Percentiles rank a stretch among this genome's conserved stretches.
Evolutionary conservation across 495 filamentous ascomycete species (phyloP).

Genomic region (Neurospora tetrasperma): DNA sequence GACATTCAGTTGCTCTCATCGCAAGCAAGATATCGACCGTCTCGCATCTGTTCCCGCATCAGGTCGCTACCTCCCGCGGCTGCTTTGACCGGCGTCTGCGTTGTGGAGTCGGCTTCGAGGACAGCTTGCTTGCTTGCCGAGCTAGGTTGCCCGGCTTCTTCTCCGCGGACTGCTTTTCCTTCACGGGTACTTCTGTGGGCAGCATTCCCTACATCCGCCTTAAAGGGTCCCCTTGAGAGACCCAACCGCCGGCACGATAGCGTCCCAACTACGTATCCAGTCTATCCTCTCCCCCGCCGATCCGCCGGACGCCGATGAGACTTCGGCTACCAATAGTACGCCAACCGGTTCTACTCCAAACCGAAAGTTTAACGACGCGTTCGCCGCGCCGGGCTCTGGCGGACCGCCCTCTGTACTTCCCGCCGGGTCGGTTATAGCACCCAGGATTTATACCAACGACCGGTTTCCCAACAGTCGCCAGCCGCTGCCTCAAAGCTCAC

Average conservation of each 20-base stretch:
- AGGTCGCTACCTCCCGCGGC: slow-evolving; percentile 14
- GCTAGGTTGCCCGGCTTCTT: background rate
- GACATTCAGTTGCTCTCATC: slow-evolving; percentile 11
- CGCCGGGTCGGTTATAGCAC: slow-evolving; percentile 8
- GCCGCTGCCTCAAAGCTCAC: slow-evolving; percentile 22
- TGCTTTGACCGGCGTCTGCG: slow-evolving; percentile 19
- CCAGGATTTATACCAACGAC: slow-evolving; percentile 3
- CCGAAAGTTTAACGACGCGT: slow-evolving; percentile 28
- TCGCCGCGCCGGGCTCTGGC: slow-evolving; percentile 18
- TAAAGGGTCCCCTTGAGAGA: slow-evolving; percentile 22
- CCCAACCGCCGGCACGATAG: slow-evolving; percentile 39
- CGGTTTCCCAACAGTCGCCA: slow-evolving; percentile 18
- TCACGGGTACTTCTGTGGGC: background rate
- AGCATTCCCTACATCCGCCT: slow-evolving; percentile 4
- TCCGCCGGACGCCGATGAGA: slow-evolving; percentile 30
- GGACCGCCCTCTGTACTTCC: slow-evolving; percentile 11
- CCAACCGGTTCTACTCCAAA: slow-evolving; percentile 20
- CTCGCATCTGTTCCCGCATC: slow-evolving; percentile 10
- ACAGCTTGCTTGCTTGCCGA: slow-evolving; percentile 5
- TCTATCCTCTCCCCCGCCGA: slow-evolving; percentile 39
- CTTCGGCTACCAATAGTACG: slow-evolving; percentile 18
- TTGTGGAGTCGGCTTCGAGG: slow-evolving; percentile 19
- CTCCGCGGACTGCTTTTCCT: background rate
- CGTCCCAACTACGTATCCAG: slow-evolving; percentile 38
- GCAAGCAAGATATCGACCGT: slow-evolving; percentile 1